Conservation (phyloP, 1,284 basidiomycete species). For the Trametes pubescens region DNA sequence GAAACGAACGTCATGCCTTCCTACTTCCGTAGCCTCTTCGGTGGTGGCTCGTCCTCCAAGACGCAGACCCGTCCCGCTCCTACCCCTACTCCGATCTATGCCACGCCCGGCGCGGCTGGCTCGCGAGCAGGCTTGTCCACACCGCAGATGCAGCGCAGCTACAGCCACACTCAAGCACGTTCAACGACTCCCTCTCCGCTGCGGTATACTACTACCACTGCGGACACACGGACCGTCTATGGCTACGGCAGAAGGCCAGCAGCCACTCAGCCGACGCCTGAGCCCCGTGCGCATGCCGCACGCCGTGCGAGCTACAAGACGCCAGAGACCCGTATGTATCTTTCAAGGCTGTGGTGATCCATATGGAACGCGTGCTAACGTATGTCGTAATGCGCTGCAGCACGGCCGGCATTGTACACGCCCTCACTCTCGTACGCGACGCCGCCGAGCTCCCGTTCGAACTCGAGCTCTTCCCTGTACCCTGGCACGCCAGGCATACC, state of each 20-base stretch:
- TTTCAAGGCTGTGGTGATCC: neutral
- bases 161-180: conserved; percentile 42
- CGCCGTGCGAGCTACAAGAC: conserved; percentile 40
- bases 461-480: conserved; percentile 54
- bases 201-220: conserved; percentile 43
- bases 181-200: conserved; percentile 47
- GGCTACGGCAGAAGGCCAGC: conserved; percentile 40
- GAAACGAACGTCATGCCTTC: conserved; percentile 42
- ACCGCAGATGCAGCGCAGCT: conserved; percentile 39
- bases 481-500: conserved; percentile 42
- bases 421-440: conserved; percentile 41
- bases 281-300: conserved; percentile 38
- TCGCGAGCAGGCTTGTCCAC: conserved; percentile 25
- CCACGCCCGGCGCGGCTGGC: conserved; percentile 36
- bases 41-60: conserved; percentile 36
- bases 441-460: conserved; percentile 53
- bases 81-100: conserved; percentile 36
- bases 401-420: conserved; percentile 37
- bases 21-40: conserved; percentile 49
- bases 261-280: conserved; percentile 32
- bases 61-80: conserved; percentile 43
- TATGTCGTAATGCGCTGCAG: conserved; percentile 21
- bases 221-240: conserved; percentile 41
- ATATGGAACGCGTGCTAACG: conserved; percentile 10
- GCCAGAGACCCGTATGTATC: conserved; percentile 39